phyloP scores from a whole-genome alignment of 2,329 filamentous ascomycete species.

The Rachicladosporium sp. region DNA sequence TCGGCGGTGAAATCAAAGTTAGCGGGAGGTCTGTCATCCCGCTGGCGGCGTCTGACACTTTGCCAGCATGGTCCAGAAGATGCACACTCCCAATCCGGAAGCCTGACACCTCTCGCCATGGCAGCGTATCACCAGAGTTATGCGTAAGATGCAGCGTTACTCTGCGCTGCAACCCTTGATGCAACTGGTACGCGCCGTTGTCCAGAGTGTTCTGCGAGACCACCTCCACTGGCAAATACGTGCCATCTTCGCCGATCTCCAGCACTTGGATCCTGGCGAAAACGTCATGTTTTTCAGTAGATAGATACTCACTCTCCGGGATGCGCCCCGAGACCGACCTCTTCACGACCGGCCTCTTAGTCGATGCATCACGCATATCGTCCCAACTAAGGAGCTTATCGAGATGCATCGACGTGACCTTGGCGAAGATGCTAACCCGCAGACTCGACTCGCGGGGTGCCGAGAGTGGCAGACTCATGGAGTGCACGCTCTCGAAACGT shows the following conservation, averaged over 20 bases:
- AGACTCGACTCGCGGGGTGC: slow-evolving; percentile 63
- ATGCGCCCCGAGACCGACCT: slow-evolving; percentile 48
- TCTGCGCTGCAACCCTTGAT: slow-evolving; percentile 84
- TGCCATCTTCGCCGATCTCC: slow-evolving; percentile 81
- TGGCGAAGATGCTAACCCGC: slow-evolving; percentile 81
- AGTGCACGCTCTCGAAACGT: slow-evolving; percentile 94
- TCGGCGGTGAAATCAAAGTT: slow-evolving; percentile 64
- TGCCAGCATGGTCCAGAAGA: slow-evolving; percentile 73
- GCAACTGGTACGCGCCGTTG: slow-evolving; percentile 82
- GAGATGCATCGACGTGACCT: slow-evolving; percentile 83
- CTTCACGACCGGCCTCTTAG: slow-evolving; percentile 40
- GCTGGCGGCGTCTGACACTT: slow-evolving; percentile 65
- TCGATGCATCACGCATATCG: slow-evolving; percentile 74
- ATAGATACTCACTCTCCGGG: slow-evolving; percentile 83
- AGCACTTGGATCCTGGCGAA: slow-evolving; percentile 79
- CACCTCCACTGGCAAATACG: slow-evolving; percentile 86
- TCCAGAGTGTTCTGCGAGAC: slow-evolving; percentile 75
- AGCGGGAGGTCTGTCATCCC: slow-evolving; percentile 63
- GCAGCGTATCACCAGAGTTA: slow-evolving; percentile 74
- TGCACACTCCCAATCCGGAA: slow-evolving; percentile 71
- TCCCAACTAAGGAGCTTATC: slow-evolving; percentile 98
- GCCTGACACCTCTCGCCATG: slow-evolving; percentile 72
- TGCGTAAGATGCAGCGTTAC: slow-evolving; percentile 83
- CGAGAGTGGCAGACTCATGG: slow-evolving; percentile 82
- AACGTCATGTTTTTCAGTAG: slow-evolving; percentile 86